Percentiles rank a stretch among this genome's conserved stretches.
Conservation (phyloP, 1,139 yeast species). For the Tardiomyces digboiensis region DNA sequence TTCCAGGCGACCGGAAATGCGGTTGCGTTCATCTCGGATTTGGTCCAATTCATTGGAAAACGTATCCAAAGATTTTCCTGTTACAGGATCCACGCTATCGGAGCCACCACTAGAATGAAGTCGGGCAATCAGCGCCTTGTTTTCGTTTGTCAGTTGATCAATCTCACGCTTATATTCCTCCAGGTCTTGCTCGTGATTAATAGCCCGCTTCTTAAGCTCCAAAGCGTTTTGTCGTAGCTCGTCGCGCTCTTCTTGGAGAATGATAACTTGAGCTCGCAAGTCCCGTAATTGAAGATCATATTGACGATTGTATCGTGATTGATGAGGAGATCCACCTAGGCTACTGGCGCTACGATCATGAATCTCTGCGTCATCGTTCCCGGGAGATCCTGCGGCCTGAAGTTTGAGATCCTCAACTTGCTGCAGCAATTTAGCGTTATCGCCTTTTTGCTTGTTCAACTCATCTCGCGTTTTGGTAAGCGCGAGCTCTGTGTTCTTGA, state of each 20-base stretch:
- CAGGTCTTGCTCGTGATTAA: conserved; percentile 15
- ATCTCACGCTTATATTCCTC: conserved; percentile 16
- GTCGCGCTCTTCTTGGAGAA: conserved; percentile 77
- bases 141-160: conserved; percentile 11
- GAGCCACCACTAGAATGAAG: not conserved
- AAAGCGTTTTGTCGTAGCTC: conserved; percentile 46
- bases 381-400: conserved; percentile 34
- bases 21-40: conserved; percentile 15
- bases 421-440: conserved; percentile 44
- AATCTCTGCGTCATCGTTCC: conserved; percentile 21
- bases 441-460: conserved; percentile 46
- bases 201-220: conserved; percentile 26
- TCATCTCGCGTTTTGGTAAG: conserved; percentile 67
- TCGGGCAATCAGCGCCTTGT: conserved; percentile 2
- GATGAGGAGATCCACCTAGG: conserved; percentile 2
- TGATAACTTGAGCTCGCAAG: conserved; percentile 73
- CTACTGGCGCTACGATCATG: conserved; percentile 7
- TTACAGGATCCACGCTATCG: conserved; percentile 11
- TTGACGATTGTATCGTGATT: not conserved
- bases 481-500: conserved; percentile 68
- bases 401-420: conserved; percentile 56
- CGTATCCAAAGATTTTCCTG: conserved; percentile 17
- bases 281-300: conserved; percentile 76
- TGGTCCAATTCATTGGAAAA: conserved; percentile 17
- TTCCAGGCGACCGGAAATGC: conserved; percentile 10